Evolutionary conservation across 257 asterid species (phyloP).

Genomic region (Solanum chiquidenum): DNA sequence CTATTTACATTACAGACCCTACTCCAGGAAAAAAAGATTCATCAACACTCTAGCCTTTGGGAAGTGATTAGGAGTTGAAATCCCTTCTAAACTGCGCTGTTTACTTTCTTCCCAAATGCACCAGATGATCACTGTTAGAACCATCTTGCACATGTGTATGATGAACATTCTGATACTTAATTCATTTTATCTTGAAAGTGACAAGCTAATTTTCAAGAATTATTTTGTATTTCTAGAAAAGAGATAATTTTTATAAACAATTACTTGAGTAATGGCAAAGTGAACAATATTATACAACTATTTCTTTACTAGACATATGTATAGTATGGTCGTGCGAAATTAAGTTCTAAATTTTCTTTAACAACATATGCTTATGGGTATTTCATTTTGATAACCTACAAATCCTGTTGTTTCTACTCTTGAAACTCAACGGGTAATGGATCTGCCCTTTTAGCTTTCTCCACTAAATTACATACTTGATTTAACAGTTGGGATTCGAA

Average conservation of each 20-base stretch:
- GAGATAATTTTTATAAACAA: background rate
- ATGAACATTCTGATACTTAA: background rate
- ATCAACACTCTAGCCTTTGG: background rate
- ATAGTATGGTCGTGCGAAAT: background rate
- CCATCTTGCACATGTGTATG: background rate
- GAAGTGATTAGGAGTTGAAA: background rate
- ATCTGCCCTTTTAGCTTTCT: background rate
- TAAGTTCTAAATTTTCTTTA: background rate
- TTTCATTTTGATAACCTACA: background rate
- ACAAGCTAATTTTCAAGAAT: background rate
- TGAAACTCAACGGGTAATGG: background rate
- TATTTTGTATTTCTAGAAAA: background rate
- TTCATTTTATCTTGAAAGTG: background rate
- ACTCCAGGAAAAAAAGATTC: background rate
- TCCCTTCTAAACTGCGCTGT: background rate
- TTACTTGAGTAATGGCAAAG: background rate
- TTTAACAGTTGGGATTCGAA: background rate
- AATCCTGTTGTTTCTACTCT: background rate
- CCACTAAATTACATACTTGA: background rate
- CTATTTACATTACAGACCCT: background rate
- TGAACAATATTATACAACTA: background rate
- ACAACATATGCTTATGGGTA: background rate
- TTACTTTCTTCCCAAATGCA: background rate
- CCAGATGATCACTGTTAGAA: background rate
- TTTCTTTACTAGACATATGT: background rate